Evolutionary conservation across 257 asterid species (phyloP), one percentile per base, ranked within the genome.

Genomic region (Solanum rostratum): DNA sequence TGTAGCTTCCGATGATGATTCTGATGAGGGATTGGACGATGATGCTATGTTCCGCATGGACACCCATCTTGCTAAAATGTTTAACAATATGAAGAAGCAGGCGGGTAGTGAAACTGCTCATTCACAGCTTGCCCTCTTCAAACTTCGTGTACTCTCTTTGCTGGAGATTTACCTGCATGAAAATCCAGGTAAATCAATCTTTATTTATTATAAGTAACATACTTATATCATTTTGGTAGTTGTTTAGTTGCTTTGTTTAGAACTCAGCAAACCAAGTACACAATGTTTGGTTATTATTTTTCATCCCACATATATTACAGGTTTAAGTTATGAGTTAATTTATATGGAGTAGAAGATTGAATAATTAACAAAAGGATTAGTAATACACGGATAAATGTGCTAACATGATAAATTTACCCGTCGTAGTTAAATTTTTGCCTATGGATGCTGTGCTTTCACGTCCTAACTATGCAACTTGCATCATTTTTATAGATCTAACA

Each of bases 11-110:
- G 97, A 92, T 88, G 97, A 92, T 85, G 98, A 96, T 22, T 93
- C 98, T 24, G 99, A 96, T 73, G 97, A 90, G 83, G 98, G 97
- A 84, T 91, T 96, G 97, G 98, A 96, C 80, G 99, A 96, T 65
- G 99, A 96, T 84, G 98, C 93, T 37, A 96, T 96, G 99, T 93
- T 96, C 78, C 88, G 97, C 50, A 93, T 95, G 95, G 99, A 96
- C 88, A 83, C 91, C 19, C 90, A 92, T 79, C 93, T 96, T 30
- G 94, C 97, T 39, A 86, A 84, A 39, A 93, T 93, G 84, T 91
- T 92, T 84, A 90, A 92, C 88, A 95, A 94, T 82, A 88, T 90
- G 87, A 95, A 89, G 88, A 95, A 95, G 91, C 98, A 93, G 83
- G 92, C 92, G 86, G 98, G 98, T 68, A 92, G 96, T 81, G 99